phyloP scores from a whole-genome alignment of 225 moss, liverwort and hornwort genomes.

The Rhytidiadelphus loreus region DNA sequence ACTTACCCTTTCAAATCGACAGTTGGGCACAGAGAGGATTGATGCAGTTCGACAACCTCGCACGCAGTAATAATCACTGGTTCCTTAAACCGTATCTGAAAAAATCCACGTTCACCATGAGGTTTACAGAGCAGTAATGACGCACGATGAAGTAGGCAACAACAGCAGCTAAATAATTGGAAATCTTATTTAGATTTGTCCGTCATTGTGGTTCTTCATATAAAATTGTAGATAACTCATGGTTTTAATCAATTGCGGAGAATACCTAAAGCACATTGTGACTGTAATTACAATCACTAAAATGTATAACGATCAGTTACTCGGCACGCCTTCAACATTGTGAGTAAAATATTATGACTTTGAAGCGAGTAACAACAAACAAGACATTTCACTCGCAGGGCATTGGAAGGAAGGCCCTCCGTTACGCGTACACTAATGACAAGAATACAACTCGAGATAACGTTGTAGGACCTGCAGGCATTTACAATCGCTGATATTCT shows the following conservation, averaged over 20 bases:
- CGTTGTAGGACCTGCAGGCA: not conserved
- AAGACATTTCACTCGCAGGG: not conserved
- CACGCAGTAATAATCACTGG: conserved; percentile 92
- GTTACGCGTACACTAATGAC: not conserved
- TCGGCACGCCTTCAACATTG: not conserved
- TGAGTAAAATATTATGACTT: not conserved
- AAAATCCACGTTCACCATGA: not conserved
- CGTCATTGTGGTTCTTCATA: not conserved
- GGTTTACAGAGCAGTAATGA: not conserved
- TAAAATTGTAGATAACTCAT: not conserved
- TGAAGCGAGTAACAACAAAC: not conserved
- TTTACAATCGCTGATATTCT: not conserved
- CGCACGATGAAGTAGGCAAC: not conserved
- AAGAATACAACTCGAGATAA: not conserved
- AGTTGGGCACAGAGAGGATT: conserved; percentile 49
- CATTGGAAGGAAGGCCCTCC: not conserved
- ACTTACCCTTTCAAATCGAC: conserved; percentile 65
- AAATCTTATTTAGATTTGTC: not conserved
- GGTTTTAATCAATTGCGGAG: not conserved
- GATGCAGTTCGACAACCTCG: conserved; percentile 72
- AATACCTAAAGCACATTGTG: not conserved
- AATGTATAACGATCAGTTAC: not conserved
- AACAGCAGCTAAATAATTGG: not conserved
- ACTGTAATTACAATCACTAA: not conserved
- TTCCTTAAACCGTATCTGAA: conserved; percentile 89